Evolutionary conservation across 345 rosid genomes (phyloP).

Genomic region (Citrus trifoliata): DNA sequence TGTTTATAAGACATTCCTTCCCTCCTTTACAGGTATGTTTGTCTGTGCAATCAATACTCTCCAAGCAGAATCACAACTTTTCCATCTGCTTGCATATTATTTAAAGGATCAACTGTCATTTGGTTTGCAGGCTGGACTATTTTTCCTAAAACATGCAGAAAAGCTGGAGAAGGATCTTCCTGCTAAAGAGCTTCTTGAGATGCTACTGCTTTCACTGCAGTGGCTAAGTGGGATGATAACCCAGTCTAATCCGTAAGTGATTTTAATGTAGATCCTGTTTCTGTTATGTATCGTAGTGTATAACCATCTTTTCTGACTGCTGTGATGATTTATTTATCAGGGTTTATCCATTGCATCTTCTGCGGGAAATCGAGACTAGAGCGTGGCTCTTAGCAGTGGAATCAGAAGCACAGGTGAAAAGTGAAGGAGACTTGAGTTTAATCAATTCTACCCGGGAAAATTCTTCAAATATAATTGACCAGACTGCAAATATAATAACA

Average conservation of each 20-base stretch:
- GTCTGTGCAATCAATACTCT: background rate
- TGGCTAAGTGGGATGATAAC: constrained; percentile 97
- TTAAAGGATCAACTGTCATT: constrained; percentile 6
- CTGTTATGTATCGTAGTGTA: background rate
- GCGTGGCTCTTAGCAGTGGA: constrained; percentile 98
- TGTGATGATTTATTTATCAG: constrained; percentile 39
- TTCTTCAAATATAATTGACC: constrained; percentile 68
- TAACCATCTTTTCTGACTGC: constrained; percentile 24
- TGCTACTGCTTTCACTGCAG: constrained; percentile 86
- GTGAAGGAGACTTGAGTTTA: constrained; percentile 55
- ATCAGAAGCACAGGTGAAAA: constrained; percentile 85
- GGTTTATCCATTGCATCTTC: constrained; percentile 86
- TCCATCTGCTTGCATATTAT: constrained; percentile 6
- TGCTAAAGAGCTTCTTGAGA: constrained; percentile 82
- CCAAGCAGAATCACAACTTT: constrained; percentile 1
- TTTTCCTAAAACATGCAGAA: constrained; percentile 96
- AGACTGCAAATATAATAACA: constrained; percentile 75
- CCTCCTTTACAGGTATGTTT: constrained; percentile 76
- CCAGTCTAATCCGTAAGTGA: constrained; percentile 72
- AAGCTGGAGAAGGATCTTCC: constrained; percentile 95
- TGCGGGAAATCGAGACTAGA: constrained; percentile 95
- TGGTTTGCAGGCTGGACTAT: constrained; percentile 76
- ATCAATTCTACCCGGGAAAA: constrained; percentile 41
- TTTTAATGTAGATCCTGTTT: constrained; percentile 16
- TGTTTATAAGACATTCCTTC: constrained; percentile 83